These are phyloP conservation scores for Crithidia fasciculata DNA, from an alignment of 208 protist genomes.

Conservation along the genomic window DNA sequence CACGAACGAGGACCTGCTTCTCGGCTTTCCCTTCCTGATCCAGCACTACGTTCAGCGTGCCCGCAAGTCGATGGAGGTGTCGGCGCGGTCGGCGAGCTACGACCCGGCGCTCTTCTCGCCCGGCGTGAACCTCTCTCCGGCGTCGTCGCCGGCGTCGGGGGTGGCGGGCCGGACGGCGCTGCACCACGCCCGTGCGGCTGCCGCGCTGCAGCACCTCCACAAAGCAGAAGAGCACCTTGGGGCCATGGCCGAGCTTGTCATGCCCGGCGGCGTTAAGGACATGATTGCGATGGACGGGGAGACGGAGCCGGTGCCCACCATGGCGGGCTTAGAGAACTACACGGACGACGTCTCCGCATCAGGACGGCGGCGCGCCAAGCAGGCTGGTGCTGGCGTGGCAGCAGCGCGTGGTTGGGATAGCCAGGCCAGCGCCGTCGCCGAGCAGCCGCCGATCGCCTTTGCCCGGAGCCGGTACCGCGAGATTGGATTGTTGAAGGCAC, in stretches of 20 bases:
- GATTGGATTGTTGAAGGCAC: slow-evolving; percentile 11
- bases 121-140: not conserved
- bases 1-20: slow-evolving; percentile 52
- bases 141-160: slow-evolving; percentile 9
- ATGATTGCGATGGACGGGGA: slow-evolving; percentile 6
- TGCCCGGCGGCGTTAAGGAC: slow-evolving; percentile 9
- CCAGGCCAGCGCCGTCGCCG: not conserved
- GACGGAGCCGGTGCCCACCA: not conserved
- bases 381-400: not conserved
- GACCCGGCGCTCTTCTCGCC: slow-evolving; percentile 34
- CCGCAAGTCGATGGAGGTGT: slow-evolving; percentile 51
- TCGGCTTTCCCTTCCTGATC: slow-evolving; percentile 71
- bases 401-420: not conserved
- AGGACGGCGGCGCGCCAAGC: slow-evolving; percentile 5
- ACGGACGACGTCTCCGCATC: not conserved
- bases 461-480: slow-evolving; percentile 27
- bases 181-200: slow-evolving; percentile 22
- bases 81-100: slow-evolving; percentile 57
- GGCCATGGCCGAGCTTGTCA: slow-evolving; percentile 28
- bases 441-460: slow-evolving; percentile 24
- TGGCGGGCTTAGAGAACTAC: slow-evolving; percentile 11
- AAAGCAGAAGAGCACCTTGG: slow-evolving; percentile 27
- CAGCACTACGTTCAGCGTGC: slow-evolving; percentile 67
- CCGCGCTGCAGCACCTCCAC: slow-evolving; percentile 32
- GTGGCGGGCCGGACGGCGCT: slow-evolving; percentile 8